Evolutionary conservation across 257 asterid genomes (phyloP).

Genomic region (Eustoma russellianum): DNA sequence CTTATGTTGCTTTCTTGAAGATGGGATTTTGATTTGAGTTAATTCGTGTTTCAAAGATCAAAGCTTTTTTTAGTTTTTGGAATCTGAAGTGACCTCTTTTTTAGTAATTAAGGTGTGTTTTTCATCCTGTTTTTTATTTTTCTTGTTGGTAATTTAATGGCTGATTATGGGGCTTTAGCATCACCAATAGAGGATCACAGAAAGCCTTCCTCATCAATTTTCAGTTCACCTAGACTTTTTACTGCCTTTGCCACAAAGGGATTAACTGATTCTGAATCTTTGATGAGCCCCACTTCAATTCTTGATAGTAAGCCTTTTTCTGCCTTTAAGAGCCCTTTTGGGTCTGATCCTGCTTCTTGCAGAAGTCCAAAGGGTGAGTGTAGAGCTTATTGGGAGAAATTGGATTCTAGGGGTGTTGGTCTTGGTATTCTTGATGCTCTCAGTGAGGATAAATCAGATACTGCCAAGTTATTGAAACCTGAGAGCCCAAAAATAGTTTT

Average conservation of each 20-base stretch:
- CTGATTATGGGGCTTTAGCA: slow-evolving; percentile 33
- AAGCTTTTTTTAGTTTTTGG: slow-evolving; percentile 10
- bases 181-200: slow-evolving; percentile 31
- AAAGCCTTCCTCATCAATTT: slow-evolving; percentile 44
- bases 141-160: slow-evolving; percentile 27
- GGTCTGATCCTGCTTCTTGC: slow-evolving; percentile 30
- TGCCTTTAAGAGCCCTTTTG: slow-evolving; percentile 36
- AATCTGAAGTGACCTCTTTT: slow-evolving; percentile 1
- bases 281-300: slow-evolving; percentile 68
- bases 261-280: slow-evolving; percentile 39
- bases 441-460: slow-evolving; percentile 34
- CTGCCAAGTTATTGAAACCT: slow-evolving; percentile 21
- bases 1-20: slow-evolving; percentile 5
- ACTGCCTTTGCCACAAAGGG: slow-evolving; percentile 37
- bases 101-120: slow-evolving; percentile 20
- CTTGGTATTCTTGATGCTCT: slow-evolving; percentile 62
- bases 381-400: slow-evolving; percentile 36
- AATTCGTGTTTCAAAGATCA: neutral
- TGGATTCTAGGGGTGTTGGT: slow-evolving; percentile 38
- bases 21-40: slow-evolving; percentile 4
- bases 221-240: slow-evolving; percentile 59
- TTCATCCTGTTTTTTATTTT: neutral
- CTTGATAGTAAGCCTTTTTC: slow-evolving; percentile 49
- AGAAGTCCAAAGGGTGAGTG: slow-evolving; percentile 34
- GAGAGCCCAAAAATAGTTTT: slow-evolving; percentile 37